Evolutionary conservation across 306 rosid species (phyloP).

Genomic region (Lathyrus tuberosus): DNA sequence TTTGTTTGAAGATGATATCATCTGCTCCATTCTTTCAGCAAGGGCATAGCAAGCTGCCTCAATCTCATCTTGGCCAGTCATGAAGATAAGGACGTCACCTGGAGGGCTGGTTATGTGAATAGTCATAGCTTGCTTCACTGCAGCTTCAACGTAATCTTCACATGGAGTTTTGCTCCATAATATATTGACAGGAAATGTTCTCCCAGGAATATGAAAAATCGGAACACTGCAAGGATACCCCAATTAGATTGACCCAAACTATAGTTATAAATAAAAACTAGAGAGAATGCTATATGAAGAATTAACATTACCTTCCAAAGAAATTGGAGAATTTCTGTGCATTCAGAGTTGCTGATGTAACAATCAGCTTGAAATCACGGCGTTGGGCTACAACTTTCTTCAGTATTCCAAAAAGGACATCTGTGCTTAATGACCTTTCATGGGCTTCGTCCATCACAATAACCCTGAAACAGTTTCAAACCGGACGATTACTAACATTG

Average conservation of each 20-base stretch:
- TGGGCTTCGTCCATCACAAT: conserved; percentile 99
- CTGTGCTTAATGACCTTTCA: conserved; percentile 91
- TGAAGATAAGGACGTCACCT: conserved; percentile 95
- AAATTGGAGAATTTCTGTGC: conserved; percentile 91
- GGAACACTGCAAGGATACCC: conserved; percentile 77
- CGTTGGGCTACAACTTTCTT: conserved; percentile 96
- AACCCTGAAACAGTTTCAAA: conserved; percentile 62
- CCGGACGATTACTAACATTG: conserved; percentile 28
- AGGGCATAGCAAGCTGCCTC: conserved; percentile 97
- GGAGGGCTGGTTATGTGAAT: conserved; percentile 95
- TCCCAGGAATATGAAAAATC: conserved; percentile 85
- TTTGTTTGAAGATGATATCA: conserved; percentile 68
- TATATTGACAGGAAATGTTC: conserved; percentile 91
- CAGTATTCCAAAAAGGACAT: conserved; percentile 92
- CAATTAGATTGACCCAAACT: conserved; percentile 32
- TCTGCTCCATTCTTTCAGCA: conserved; percentile 93
- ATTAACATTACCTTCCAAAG: conserved; percentile 82
- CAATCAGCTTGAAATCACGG: conserved; percentile 93
- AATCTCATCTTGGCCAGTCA: conserved; percentile 99
- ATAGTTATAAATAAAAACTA: conserved; percentile 15
- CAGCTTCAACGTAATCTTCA: conserved; percentile 97
- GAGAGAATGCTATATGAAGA: conserved; percentile 3
- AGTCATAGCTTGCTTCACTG: conserved; percentile 99
- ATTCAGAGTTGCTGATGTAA: conserved; percentile 94
- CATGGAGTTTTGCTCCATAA: conserved; percentile 90